Percentiles rank a stretch among this genome's conserved stretches.
phyloP scores from a whole-genome alignment of 805 yeast species.

The Candida coleopterorum region DNA sequence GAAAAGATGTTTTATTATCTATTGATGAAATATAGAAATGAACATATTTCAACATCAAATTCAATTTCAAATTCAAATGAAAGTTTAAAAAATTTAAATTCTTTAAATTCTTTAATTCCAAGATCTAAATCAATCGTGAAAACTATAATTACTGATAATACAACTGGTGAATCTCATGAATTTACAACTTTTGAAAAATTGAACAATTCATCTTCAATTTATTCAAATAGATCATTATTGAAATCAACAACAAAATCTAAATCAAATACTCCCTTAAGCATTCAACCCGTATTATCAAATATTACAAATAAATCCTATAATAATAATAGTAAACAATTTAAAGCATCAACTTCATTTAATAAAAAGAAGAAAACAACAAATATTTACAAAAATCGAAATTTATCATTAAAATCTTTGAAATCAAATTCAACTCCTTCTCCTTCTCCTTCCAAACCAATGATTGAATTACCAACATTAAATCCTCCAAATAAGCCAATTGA shows the following conservation, averaged over 20 bases:
- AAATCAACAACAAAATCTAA: constrained; percentile 1
- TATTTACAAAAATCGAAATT: constrained; percentile 2
- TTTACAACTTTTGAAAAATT: constrained; percentile 18
- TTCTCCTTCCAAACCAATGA: constrained; percentile 5
- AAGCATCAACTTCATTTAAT: constrained; percentile 36
- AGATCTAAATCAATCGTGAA: constrained; percentile 37
- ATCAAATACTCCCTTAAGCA: not conserved
- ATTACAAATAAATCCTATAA: constrained; percentile 26
- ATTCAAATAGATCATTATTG: constrained; percentile 15
- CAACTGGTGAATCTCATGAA: constrained; percentile 19
- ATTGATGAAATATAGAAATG: constrained; percentile 67
- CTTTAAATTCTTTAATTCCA: constrained; percentile 28
- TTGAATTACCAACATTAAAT: constrained; percentile 12
- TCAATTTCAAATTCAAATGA: constrained; percentile 18
- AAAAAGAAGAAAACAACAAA: constrained; percentile 25
- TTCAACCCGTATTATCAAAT: constrained; percentile 21
- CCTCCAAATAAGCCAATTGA: constrained; percentile 18
- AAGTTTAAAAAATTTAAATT: constrained; percentile 19
- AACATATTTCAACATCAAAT: constrained; percentile 39
- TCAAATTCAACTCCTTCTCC: constrained; percentile 6
- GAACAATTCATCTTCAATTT: constrained; percentile 17
- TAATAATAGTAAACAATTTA: constrained; percentile 19
- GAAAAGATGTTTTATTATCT: constrained; percentile 81
- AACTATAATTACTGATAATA: constrained; percentile 32
- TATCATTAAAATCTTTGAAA: constrained; percentile 7